Base-by-base conservation (phyloP, 2,329 filamentous ascomycete genomes). In the Cercospora beticola region DNA sequence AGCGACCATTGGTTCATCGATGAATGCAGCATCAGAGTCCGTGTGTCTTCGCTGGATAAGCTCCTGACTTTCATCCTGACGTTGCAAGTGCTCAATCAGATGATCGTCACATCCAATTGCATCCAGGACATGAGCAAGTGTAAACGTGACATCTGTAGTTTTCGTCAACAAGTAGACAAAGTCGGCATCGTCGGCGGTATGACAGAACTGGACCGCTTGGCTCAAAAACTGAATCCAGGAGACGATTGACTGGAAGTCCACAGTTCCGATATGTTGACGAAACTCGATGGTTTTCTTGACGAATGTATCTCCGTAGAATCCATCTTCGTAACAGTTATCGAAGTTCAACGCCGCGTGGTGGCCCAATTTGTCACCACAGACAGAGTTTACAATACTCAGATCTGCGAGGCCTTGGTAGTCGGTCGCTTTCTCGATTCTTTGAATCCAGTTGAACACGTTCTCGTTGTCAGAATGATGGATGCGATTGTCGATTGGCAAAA, bases 271-370 rank as follows among this genome's bases (percentile, higher is more conserved):
- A 23, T 66, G 64, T 16, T 66, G 64, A 26, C 64, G 64, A 12
- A 66, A 66, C 30, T 66, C 64, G 57, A 66, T 56, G 16, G 64
- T 66, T 7, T n/a, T 40, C 26, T 30, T 28, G 21, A 43, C 23
- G n/a, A 30, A 16, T 3, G 54, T 28, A n/a, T 65, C 46, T 14
- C 26, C 18, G 1, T 5, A n/a, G 30, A 21, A 33, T 33, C 31
- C 56, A 59, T 21, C 16, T 8, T 31, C 36, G n/a, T 31, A 28
- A 3, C 59, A 49, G n/a, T 68, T 68, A 23, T 57, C 58, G 7
- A 66, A 49, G 14, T 68, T 68, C 16, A 68, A 28, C 14, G 49
- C 57, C 16, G 40, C 28, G 21, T 54, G 28, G 33, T 68, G 66
- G 14, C 66, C 66, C 5, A 9, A 1, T 23, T 59, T 59, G n/a